phyloP scores from a whole-genome alignment of 306 rosid species.

The Cicer judaicum region DNA sequence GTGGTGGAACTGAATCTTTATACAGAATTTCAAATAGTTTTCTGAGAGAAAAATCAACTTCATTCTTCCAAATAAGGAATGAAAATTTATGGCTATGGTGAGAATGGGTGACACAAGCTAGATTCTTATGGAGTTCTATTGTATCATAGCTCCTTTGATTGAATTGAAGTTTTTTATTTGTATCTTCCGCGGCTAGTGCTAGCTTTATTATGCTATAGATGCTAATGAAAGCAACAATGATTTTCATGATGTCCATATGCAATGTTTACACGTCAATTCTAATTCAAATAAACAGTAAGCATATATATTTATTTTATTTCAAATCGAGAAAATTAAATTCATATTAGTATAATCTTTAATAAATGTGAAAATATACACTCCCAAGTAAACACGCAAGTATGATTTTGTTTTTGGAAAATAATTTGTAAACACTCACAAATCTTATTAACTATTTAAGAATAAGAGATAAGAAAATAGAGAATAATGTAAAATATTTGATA shows the following conservation, averaged over 20 bases:
- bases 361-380: no score
- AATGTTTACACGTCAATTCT: conserved; percentile 14
- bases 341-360: no score
- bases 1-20: conserved; percentile 27
- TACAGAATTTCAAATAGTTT: neutral
- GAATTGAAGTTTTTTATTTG: conserved; percentile 17
- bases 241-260: conserved; percentile 13
- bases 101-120: neutral
- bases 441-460: no score
- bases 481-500: no score
- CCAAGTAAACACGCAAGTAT: no score
- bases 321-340: no score
- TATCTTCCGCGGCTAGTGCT: neutral
- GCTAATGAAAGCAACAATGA: conserved; percentile 3
- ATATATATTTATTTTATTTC: no score
- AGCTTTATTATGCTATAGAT: neutral
- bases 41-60: conserved; percentile 3
- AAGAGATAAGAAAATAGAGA: no score
- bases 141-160: neutral
- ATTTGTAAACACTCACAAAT: no score
- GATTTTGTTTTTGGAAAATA: no score
- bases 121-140: neutral
- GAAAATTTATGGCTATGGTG: neutral
- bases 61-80: conserved; percentile 6
- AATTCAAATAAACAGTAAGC: neutral